Evolutionary conservation across 495 filamentous ascomycete genomes (phyloP), one percentile per base, ranked within the genome.

Genomic region (Neurospora terricola): DNA sequence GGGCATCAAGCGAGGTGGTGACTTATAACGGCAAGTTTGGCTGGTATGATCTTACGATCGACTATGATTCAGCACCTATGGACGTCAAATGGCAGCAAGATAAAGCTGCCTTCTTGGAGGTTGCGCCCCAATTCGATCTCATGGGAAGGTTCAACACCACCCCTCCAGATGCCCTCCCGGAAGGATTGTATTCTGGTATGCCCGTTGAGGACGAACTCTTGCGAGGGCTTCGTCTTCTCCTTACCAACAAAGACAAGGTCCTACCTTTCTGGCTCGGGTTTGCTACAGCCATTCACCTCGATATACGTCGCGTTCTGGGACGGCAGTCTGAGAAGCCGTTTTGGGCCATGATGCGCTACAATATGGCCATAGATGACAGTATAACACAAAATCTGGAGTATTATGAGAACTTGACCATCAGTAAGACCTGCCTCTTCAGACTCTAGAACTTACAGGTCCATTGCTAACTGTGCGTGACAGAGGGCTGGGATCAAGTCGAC

Each of bases 21-120:
- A 37, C 27, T 54, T 72, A 72, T 54, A 66, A 72, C 71, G 71
- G 71, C n/a, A 6, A 21, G 14, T 66, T 62, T 72, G 71, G 71
- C 42, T 66, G 71, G 71, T 66, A 72, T 37, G 71, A 72, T 9
- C 45, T 5, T 18, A 66, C 45, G 16, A 54, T 72, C 27, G 42
- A 45, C 43, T 72, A 72, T 37, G 23, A 72, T 21, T 8, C 43
- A 34, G 42, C 59, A 38, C 59, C 71, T 10, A 7, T 21, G 18
- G 27, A 72, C 18, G 21, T 38, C 21, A 66, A 72, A 54, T 72
- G 45, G 27, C 36, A 66, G 34, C 42, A 45, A 34, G 71, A 72
- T 66, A 62, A 37, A 66, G 27, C 21, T 5, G 42, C 45, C 45
- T 59, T 66, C 18, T 9, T 37, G 27, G 71, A 72, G 30, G 42